A percentile compares a stretch with the other conserved stretches of the same genome.
Evolutionary conservation across 2,329 filamentous ascomycete genomes (phyloP).

Genomic region (Fonsecaea pedrosoi): DNA sequence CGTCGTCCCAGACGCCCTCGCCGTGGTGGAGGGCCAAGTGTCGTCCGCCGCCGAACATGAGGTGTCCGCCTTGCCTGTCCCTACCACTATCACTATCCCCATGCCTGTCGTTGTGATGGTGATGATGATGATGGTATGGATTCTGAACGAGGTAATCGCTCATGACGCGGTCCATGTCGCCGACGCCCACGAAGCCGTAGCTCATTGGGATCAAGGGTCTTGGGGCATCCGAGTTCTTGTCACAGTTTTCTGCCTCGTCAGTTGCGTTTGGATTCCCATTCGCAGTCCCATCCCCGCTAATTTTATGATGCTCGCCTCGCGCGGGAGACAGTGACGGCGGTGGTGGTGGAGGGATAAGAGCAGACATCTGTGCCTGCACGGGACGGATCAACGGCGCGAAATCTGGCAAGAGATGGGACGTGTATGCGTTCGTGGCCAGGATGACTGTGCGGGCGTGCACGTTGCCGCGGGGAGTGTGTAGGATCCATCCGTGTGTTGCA

Average conservation of each 20-base stretch:
- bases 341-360: conserved; percentile 58
- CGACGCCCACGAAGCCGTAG: conserved; percentile 53
- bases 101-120: not conserved
- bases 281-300: not conserved
- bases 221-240: too few relatives aligned
- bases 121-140: conserved; percentile 41
- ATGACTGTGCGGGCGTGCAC: conserved; percentile 70
- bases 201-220: conserved; percentile 37
- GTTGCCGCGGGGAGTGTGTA: conserved; percentile 71
- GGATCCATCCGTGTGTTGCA: conserved; percentile 57
- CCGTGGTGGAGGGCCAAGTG: conserved; percentile 47
- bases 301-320: not conserved
- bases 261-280: not conserved
- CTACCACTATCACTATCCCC: conserved; percentile 2
- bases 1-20: conserved; percentile 57
- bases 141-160: conserved; percentile 73
- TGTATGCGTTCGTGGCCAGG: conserved; percentile 84
- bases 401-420: conserved; percentile 72
- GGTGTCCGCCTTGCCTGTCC: conserved; percentile 50
- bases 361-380: conserved; percentile 64
- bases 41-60: conserved; percentile 69
- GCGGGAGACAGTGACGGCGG: conserved; percentile 14
- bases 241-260: too few relatives aligned
- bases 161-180: conserved; percentile 62
- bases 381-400: conserved; percentile 78